Conservation (phyloP, 140 eudicot species). For the Erigeron philadelphicus region DNA sequence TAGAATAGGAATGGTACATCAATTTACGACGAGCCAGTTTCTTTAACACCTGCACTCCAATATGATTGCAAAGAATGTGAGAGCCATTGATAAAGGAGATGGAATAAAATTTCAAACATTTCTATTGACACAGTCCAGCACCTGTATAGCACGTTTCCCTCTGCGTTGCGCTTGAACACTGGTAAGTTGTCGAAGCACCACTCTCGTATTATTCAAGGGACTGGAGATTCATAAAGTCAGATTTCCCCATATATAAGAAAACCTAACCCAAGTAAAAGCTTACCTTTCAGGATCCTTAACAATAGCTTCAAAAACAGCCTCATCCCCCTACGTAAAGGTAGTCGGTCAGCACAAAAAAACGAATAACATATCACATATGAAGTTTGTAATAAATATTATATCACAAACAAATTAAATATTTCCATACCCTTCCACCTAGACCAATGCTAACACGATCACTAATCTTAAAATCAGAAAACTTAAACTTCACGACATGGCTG, state of each 20-base stretch:
- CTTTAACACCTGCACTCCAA: conserved; percentile 66
- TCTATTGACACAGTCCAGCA: conserved; percentile 21
- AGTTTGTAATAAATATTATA: not conserved
- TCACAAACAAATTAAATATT: conserved; percentile 8
- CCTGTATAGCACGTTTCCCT: conserved; percentile 98
- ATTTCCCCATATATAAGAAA: conserved; percentile 15
- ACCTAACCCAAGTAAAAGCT: conserved; percentile 20
- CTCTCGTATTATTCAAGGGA: conserved; percentile 66
- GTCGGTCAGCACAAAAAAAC: conserved; percentile 7
- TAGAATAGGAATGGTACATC: conserved; percentile 87
- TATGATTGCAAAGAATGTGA: conserved; percentile 13
- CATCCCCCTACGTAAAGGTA: conserved; percentile 58
- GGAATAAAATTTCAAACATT: not conserved
- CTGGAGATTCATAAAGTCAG: conserved; percentile 42
- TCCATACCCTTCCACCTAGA: conserved; percentile 74
- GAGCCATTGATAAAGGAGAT: not conserved
- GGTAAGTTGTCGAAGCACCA: conserved; percentile 77
- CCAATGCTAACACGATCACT: conserved; percentile 87
- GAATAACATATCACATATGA: conserved; percentile 1
- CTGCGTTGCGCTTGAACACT: conserved; percentile 92
- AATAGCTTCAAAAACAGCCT: conserved; percentile 83
- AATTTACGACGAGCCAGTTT: conserved; percentile 64
- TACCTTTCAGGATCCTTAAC: conserved; percentile 67
- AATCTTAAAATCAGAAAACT: conserved; percentile 67
- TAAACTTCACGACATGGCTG: conserved; percentile 72